Evolutionary conservation across 208 protist genomes (phyloP).

Genomic region (Blastocrithidia nonstop): DNA sequence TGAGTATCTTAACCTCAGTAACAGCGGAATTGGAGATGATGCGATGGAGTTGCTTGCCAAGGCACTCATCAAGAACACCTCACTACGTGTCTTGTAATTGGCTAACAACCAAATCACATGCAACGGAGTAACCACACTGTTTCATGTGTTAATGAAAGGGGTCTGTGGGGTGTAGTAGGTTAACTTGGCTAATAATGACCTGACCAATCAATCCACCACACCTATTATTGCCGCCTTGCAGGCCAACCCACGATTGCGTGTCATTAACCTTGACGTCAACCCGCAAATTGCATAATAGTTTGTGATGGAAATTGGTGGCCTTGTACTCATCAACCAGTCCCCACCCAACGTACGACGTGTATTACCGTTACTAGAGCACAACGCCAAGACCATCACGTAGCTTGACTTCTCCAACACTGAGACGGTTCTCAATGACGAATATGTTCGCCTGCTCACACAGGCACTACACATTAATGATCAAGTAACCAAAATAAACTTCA

Average conservation of each 20-base stretch:
- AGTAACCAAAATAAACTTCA: conserved; percentile 52
- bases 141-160: conserved; percentile 26
- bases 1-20: conserved; percentile 62
- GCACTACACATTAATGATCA: conserved; percentile 35
- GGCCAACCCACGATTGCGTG: conserved; percentile 39
- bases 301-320: conserved; percentile 46
- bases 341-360: conserved; percentile 36
- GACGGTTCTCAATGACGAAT: conserved; percentile 44
- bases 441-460: conserved; percentile 45
- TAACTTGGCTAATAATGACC: conserved; percentile 75
- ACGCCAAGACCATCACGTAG: conserved; percentile 16
- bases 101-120: conserved; percentile 76
- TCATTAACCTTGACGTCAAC: conserved; percentile 67
- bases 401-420: conserved; percentile 46
- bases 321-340: conserved; percentile 52
- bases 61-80: conserved; percentile 41
- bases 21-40: conserved; percentile 45
- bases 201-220: conserved; percentile 31
- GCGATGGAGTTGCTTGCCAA: conserved; percentile 33
- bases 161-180: conserved; percentile 38
- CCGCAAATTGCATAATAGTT: conserved; percentile 27
- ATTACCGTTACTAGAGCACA: conserved; percentile 40
- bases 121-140: conserved; percentile 34
- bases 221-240: conserved; percentile 37
- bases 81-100: conserved; percentile 53